Evolutionary conservation across 2,329 filamentous ascomycete genomes (phyloP).

Genomic region (Chalaropsis thielavioides): DNA sequence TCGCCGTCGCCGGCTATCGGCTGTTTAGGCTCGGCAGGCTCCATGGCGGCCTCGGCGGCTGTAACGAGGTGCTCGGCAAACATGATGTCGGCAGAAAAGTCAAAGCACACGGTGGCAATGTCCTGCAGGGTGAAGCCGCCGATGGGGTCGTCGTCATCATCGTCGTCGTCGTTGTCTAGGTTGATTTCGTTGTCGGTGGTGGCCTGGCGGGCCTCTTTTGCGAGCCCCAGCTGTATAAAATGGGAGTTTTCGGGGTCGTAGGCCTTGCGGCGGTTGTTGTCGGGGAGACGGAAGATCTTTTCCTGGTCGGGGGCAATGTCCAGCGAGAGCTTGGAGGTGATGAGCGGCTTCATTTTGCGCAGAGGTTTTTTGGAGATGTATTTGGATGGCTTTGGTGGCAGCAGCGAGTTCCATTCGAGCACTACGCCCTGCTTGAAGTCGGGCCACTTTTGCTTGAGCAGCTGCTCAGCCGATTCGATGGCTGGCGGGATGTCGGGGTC

Average conservation of each 20-base stretch:
- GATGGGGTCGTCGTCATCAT: constrained; percentile 47
- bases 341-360: constrained; percentile 67
- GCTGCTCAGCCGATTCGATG: constrained; percentile 57
- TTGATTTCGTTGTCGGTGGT: constrained; percentile 29
- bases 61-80: constrained; percentile 16
- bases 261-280: constrained; percentile 36
- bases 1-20: constrained; percentile 19
- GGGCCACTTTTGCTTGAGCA: constrained; percentile 69
- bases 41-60: not conserved
- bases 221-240: constrained; percentile 22
- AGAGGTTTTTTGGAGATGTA: constrained; percentile 65
- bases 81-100: constrained; percentile 19
- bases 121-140: constrained; percentile 67
- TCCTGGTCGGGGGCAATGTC: constrained; percentile 80
- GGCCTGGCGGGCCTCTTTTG: constrained; percentile 26
- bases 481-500: constrained; percentile 51
- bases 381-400: constrained; percentile 65
- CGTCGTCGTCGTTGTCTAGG: constrained; percentile 29
- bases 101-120: constrained; percentile 59
- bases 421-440: constrained; percentile 61
- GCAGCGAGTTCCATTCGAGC: constrained; percentile 66
- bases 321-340: constrained; percentile 75
- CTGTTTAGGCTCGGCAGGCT: constrained; percentile 4
- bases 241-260: constrained; percentile 31
- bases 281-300: constrained; percentile 58